Percentiles rank a stretch among this genome's conserved stretches.
These are phyloP conservation scores for Paramyrothecium sp. DNA, from an alignment of 2,329 filamentous ascomycete species.

Conservation along the genomic window DNA sequence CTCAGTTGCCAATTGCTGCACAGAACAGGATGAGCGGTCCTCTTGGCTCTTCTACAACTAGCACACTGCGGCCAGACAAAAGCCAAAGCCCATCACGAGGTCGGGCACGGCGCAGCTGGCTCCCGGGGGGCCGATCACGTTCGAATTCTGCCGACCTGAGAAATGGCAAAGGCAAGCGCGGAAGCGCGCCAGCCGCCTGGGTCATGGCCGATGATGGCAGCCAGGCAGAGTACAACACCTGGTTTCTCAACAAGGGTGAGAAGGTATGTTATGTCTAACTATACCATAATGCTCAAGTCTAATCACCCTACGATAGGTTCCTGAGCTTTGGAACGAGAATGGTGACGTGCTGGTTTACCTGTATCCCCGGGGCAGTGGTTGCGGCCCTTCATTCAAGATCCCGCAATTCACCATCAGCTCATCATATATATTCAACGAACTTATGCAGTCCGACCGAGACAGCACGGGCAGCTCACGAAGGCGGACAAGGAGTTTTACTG, in stretches of 20 bases:
- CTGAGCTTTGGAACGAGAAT: conserved; percentile 64
- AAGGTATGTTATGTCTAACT: conserved; percentile 39
- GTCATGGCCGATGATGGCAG: conserved; percentile 48
- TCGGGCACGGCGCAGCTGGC: conserved; percentile 52
- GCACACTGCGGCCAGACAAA: conserved; percentile 26
- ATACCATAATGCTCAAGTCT: conserved; percentile 10
- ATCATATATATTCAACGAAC: conserved; percentile 53
- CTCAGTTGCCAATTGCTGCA: conserved; percentile 35
- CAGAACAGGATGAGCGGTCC: conserved; percentile 25
- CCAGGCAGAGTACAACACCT: conserved; percentile 55
- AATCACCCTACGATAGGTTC: conserved; percentile 43
- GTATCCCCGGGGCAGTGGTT: conserved; percentile 46
- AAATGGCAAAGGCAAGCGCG: background rate
- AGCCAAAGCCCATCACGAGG: conserved; percentile 44
- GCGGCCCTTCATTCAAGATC: conserved; percentile 60
- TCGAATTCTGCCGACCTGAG: conserved; percentile 43
- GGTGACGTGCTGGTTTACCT: conserved; percentile 59
- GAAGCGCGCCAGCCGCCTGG: conserved; percentile 42
- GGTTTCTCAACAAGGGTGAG: conserved; percentile 51
- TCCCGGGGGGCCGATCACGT: conserved; percentile 50
- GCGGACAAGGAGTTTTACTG: conserved; percentile 44
- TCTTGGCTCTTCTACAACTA: conserved; percentile 28
- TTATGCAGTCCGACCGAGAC: conserved; percentile 46
- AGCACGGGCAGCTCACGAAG: conserved; percentile 25
- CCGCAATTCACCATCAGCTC: conserved; percentile 51